Evolutionary conservation across 768 basidiomycete genomes (phyloP).

Genomic region (Lentinula lateritia): DNA sequence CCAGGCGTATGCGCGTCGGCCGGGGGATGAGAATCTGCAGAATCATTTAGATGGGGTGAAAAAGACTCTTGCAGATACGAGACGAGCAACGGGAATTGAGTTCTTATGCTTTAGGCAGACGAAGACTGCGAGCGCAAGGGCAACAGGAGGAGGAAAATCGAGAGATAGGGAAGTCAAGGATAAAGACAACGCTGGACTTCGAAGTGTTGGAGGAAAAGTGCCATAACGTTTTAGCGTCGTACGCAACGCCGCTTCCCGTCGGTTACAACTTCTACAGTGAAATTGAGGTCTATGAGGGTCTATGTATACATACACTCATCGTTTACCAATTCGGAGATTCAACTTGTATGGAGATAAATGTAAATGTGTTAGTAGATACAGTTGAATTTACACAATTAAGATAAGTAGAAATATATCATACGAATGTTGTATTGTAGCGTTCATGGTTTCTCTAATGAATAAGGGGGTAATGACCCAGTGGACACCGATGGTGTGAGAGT

Average conservation of each 20-base stretch:
- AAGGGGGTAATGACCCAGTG: constrained; percentile 38
- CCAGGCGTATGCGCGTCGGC: constrained; percentile 80
- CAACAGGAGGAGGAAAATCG: neutral
- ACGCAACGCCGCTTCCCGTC: too few species aligned
- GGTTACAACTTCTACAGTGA: too few species aligned
- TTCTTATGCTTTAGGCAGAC: constrained; percentile 89
- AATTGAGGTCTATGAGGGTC: too few species aligned
- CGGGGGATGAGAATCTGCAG: constrained; percentile 85
- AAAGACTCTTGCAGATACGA: constrained; percentile 81
- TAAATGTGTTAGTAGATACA: constrained; percentile 2
- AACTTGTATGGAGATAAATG: neutral
- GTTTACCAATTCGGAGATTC: neutral
- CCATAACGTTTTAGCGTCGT: neutral
- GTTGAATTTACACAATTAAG: neutral
- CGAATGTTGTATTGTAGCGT: neutral
- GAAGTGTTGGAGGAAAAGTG: neutral
- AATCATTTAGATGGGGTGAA: constrained; percentile 86
- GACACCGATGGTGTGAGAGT: constrained; percentile 27
- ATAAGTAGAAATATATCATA: neutral
- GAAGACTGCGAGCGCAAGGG: constrained; percentile 29
- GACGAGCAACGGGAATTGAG: constrained; percentile 88
- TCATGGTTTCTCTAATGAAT: constrained; percentile 19
- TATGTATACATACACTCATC: neutral
- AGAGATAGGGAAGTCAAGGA: neutral
- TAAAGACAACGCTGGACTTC: neutral